Evolutionary conservation across 139 green algal genomes (phyloP).

Genomic region (Picochlorum sp.): DNA sequence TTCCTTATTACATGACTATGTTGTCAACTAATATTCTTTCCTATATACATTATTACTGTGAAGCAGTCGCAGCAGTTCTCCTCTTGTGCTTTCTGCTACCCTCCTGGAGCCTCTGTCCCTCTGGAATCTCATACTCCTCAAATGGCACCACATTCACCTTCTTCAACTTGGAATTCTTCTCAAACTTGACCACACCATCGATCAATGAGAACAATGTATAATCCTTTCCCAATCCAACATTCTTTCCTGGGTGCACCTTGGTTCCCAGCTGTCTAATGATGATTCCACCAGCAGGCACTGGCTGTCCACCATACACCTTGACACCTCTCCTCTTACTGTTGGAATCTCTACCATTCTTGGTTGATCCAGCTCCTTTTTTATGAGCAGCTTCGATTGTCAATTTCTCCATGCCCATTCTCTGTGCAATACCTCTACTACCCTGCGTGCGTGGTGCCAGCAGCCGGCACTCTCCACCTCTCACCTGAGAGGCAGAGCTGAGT

Average conservation of each 20-base stretch:
- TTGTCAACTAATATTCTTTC: neutral
- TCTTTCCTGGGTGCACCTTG: constrained; percentile 75
- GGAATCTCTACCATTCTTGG: constrained; percentile 97
- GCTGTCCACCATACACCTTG: constrained; percentile 94
- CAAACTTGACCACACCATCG: constrained; percentile 84
- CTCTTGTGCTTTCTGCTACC: constrained; percentile 31
- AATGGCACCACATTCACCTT: constrained; percentile 38
- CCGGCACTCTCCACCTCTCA: neutral
- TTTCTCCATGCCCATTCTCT: neutral
- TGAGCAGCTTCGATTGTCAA: constrained; percentile 57
- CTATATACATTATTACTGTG: constrained; percentile 3
- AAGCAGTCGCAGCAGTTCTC: constrained; percentile 10
- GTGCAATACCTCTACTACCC: neutral
- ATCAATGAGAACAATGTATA: constrained; percentile 86
- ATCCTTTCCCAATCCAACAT: constrained; percentile 80
- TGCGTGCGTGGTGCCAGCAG: neutral
- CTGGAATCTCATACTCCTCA: constrained; percentile 36
- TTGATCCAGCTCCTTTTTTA: constrained; percentile 85
- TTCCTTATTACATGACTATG: neutral
- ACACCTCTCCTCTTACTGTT: constrained; percentile 80
- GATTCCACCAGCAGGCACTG: constrained; percentile 86
- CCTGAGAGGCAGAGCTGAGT: too few species aligned
- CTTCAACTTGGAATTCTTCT: constrained; percentile 34
- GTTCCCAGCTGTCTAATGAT: constrained; percentile 90
- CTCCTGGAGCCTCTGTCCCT: constrained; percentile 33